Evolutionary conservation across 306 rosid genomes (phyloP).

Genomic region (Acacia crassicarpa): DNA sequence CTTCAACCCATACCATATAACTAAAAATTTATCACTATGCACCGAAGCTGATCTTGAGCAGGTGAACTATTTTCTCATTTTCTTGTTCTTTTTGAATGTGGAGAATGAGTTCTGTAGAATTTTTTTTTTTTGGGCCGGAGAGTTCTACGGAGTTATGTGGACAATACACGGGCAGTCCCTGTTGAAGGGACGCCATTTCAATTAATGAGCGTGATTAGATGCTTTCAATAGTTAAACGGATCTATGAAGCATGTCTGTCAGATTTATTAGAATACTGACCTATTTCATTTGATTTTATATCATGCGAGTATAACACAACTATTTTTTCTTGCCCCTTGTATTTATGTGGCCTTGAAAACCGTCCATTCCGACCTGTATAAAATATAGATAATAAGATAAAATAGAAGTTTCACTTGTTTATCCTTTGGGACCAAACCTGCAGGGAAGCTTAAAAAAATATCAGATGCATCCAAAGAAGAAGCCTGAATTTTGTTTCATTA

Average conservation of each 20-base stretch:
- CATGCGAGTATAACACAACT: slow-evolving; percentile 6
- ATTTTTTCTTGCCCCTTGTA: slow-evolving; percentile 24
- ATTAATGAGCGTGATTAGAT: slow-evolving; percentile 36
- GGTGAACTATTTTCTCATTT: slow-evolving; percentile 17
- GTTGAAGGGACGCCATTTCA: slow-evolving; percentile 43
- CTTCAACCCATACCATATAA: too few relatives aligned
- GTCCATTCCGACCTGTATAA: slow-evolving; percentile 42
- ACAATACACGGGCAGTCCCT: slow-evolving; percentile 24
- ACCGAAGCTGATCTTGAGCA: slow-evolving; percentile 37
- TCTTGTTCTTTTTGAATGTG: not conserved
- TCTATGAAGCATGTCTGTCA: slow-evolving; percentile 75
- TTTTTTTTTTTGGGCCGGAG: not conserved
- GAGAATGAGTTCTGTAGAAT: slow-evolving; percentile 25
- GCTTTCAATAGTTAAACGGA: slow-evolving; percentile 39
- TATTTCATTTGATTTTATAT: slow-evolving; percentile 28
- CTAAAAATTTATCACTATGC: not conserved
- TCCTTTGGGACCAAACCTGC: slow-evolving; percentile 37
- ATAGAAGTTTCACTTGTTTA: slow-evolving; percentile 82
- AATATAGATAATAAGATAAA: slow-evolving; percentile 62
- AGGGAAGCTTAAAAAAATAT: slow-evolving; percentile 28
- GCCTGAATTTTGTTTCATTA: slow-evolving; percentile 47
- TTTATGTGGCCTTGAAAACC: slow-evolving; percentile 43
- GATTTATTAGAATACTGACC: slow-evolving; percentile 45
- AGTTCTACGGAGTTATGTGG: slow-evolving; percentile 40
- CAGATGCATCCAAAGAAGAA: slow-evolving; percentile 52